These are phyloP conservation scores for Gleditsia sinensis DNA, from an alignment of 306 rosid species.

Conservation along the genomic window DNA sequence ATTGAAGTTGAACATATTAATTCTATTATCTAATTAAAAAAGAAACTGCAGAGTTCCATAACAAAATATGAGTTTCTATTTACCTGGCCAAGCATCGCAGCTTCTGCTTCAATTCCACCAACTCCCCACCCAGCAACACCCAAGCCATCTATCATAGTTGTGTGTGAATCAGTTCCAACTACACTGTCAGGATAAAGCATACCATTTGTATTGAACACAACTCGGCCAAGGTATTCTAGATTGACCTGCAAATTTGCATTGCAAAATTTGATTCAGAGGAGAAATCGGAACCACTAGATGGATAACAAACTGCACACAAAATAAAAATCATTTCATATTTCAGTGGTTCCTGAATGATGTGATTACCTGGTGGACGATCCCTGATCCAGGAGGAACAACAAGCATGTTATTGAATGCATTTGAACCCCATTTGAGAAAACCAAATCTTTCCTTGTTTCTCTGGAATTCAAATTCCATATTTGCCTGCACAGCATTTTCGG, in stretches of 20 bases:
- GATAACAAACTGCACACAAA: not conserved
- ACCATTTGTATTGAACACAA: conserved; percentile 82
- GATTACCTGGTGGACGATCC: conserved; percentile 94
- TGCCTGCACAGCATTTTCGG: conserved; percentile 90
- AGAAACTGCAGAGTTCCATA: not conserved
- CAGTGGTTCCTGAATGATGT: conserved; percentile 2
- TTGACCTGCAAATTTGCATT: conserved; percentile 67
- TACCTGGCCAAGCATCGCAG: conserved; percentile 99
- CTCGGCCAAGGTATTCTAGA: conserved; percentile 92
- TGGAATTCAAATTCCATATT: conserved; percentile 90
- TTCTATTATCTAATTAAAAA: no score
- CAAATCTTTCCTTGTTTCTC: conserved; percentile 85
- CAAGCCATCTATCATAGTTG: conserved; percentile 98
- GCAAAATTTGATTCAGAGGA: conserved; percentile 28
- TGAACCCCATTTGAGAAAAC: conserved; percentile 98
- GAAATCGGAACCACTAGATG: conserved; percentile 9
- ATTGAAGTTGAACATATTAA: no score
- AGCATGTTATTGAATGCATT: conserved; percentile 91
- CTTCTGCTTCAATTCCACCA: conserved; percentile 99
- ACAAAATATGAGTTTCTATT: conserved; percentile 25
- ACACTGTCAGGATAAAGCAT: conserved; percentile 94
- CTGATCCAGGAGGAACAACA: conserved; percentile 96
- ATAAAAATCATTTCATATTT: not conserved
- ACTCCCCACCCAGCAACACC: conserved; percentile 99
- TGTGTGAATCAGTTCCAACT: conserved; percentile 96